Conservation (phyloP, 1,284 basidiomycete genomes). For the Agaricales sp. region DNA sequence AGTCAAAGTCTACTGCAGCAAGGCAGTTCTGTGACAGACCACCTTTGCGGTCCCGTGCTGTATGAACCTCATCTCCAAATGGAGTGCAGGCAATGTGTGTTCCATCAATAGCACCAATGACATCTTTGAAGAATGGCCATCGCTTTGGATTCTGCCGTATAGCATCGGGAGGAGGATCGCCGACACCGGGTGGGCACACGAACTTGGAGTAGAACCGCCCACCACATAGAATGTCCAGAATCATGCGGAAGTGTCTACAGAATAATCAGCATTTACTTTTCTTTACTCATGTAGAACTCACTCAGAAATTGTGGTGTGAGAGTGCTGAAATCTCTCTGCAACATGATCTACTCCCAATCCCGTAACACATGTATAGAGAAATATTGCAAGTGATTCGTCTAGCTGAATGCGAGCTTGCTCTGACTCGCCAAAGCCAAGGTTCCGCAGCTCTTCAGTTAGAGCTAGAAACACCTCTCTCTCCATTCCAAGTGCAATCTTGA, state of each 20-base stretch:
- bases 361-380: constrained; percentile 22
- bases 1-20: constrained; percentile 17
- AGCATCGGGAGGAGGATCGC: constrained; percentile 13
- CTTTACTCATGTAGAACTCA: constrained; percentile 9
- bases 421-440: no score
- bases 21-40: constrained; percentile 24
- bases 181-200: constrained; percentile 16
- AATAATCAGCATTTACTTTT: neutral
- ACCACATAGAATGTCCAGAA: constrained; percentile 15
- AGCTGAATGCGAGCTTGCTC: no score
- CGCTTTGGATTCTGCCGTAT: constrained; percentile 22
- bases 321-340: constrained; percentile 20
- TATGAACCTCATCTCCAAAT: constrained; percentile 13
- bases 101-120: constrained; percentile 29
- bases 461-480: no score
- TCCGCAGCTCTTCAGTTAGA: no score
- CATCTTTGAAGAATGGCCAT: constrained; percentile 25
- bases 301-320: constrained; percentile 21
- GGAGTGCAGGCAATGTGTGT: constrained; percentile 22
- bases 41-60: constrained; percentile 24
- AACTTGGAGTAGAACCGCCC: constrained; percentile 18
- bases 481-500: no score
- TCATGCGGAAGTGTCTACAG: constrained; percentile 16
- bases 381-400: constrained; percentile 22
- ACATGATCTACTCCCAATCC: constrained; percentile 19